Evolutionary conservation across 768 basidiomycete species (phyloP).

Genomic region (Boletales sp.): DNA sequence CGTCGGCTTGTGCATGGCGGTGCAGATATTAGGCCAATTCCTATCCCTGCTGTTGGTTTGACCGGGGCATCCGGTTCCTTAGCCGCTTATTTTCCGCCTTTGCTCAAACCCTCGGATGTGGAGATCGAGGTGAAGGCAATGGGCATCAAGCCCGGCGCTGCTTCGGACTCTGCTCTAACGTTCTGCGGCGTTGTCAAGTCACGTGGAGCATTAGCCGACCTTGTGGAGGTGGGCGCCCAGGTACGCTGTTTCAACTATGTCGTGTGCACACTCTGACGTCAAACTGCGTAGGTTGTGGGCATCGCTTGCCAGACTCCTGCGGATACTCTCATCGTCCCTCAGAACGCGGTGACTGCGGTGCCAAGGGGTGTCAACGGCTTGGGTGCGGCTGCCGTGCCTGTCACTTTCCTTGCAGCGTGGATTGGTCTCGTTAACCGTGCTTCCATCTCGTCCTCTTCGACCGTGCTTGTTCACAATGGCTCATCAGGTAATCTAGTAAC

Average conservation of each 20-base stretch:
- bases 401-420: conserved; percentile 25
- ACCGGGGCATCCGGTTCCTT: conserved; percentile 8
- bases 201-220: conserved; percentile 5
- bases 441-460: conserved; percentile 18
- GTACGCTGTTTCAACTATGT: background rate
- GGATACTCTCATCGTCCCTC: conserved; percentile 14
- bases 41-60: conserved; percentile 13
- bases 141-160: conserved; percentile 4
- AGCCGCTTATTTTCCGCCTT: conserved; percentile 19
- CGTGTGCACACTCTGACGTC: conserved; percentile 1
- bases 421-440: conserved; percentile 21
- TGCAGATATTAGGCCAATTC: conserved; percentile 14
- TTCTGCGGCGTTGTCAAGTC: conserved; percentile 21
- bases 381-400: conserved; percentile 22
- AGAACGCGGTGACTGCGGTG: conserved; percentile 9
- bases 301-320: conserved; percentile 14
- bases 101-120: conserved; percentile 14
- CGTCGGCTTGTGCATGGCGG: conserved; percentile 27
- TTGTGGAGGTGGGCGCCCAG: conserved; percentile 5
- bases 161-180: conserved; percentile 9
- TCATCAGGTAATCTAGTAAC: conserved; percentile 16
- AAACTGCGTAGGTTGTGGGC: conserved; percentile 12
- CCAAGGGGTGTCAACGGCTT: conserved; percentile 9
- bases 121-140: conserved; percentile 17
- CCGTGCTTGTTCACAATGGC: conserved; percentile 25